Conservation (phyloP, 2,329 filamentous ascomycete genomes). For the Calonectria honghensis region DNA sequence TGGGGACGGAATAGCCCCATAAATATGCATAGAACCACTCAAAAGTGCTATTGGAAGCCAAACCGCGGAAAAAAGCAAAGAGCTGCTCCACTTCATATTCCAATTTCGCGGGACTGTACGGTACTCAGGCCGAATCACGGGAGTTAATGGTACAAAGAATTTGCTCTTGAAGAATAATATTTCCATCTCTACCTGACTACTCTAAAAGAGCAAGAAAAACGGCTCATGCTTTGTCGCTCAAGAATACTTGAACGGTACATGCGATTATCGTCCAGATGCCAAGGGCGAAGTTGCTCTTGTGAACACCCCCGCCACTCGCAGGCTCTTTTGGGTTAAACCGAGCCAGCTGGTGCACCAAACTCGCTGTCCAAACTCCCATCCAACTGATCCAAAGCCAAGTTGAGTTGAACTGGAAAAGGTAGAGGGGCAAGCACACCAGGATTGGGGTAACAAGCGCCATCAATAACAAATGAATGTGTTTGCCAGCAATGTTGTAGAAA, state of each 20-base stretch:
- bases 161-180: neutral
- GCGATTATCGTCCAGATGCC: conserved; percentile 6
- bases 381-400: neutral
- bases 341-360: neutral
- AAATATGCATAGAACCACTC: too few relatives aligned
- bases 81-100: neutral
- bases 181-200: neutral
- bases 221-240: neutral
- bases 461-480: neutral
- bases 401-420: neutral
- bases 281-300: conserved; percentile 8
- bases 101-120: too few relatives aligned
- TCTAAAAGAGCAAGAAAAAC: neutral
- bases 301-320: neutral
- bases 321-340: neutral
- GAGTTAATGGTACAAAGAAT: neutral
- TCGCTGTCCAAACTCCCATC: neutral
- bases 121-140: too few relatives aligned
- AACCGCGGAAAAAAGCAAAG: too few relatives aligned
- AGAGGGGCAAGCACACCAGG: neutral
- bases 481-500: conserved; percentile 6
- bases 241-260: neutral
- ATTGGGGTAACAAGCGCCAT: neutral
- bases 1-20: too few relatives aligned
- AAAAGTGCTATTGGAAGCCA: too few relatives aligned